phyloP scores from a whole-genome alignment of 192 early-diverging fungal species.

The Umbelopsis vinacea region DNA sequence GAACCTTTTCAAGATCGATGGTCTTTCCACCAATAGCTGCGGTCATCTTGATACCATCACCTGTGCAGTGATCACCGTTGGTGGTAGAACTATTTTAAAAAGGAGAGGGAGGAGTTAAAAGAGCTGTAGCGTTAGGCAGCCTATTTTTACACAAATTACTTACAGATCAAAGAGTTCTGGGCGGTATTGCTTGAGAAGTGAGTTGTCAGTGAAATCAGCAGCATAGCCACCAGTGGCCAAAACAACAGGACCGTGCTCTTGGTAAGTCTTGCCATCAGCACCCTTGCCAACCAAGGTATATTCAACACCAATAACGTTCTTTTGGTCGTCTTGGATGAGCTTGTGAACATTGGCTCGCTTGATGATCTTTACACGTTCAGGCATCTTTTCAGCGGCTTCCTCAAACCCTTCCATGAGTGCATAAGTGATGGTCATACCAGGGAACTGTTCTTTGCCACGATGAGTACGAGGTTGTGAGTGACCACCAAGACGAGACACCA shows the following conservation, averaged over 20 bases:
- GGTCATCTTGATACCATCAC: constrained; percentile 93
- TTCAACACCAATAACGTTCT: constrained; percentile 79
- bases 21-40: constrained; percentile 78
- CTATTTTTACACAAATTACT: no score
- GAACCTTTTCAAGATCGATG: constrained; percentile 95
- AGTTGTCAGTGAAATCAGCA: constrained; percentile 81
- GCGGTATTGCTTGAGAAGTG: constrained; percentile 82
- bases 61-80: constrained; percentile 94
- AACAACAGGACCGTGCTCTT: constrained; percentile 80
- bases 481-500: constrained; percentile 89
- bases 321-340: constrained; percentile 68
- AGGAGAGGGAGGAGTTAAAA: constrained; percentile 27
- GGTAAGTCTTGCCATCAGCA: constrained; percentile 56
- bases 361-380: constrained; percentile 75
- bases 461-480: constrained; percentile 95
- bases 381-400: constrained; percentile 65
- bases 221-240: constrained; percentile 97
- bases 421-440: constrained; percentile 96
- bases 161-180: constrained; percentile 67
- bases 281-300: constrained; percentile 59
- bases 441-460: constrained; percentile 82
- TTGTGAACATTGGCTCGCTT: constrained; percentile 84
- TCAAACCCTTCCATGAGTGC: constrained; percentile 84
- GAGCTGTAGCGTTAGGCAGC: background rate
- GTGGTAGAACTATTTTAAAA: constrained; percentile 68